Evolutionary conservation across 116 monocot genomes (phyloP).

Genomic region (Posidonia oceanica): DNA sequence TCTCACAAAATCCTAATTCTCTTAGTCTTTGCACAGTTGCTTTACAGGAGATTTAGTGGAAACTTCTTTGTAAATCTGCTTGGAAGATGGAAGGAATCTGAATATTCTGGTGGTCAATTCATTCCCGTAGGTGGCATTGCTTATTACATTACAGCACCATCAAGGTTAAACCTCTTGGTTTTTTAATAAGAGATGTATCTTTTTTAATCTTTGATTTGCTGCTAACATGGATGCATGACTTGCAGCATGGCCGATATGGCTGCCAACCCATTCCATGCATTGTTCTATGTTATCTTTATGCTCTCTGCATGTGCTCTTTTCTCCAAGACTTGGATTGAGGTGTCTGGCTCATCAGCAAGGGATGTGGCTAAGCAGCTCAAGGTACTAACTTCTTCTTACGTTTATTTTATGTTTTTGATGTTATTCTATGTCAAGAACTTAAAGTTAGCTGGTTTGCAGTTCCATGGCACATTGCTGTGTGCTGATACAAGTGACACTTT

Average conservation of each 20-base stretch:
- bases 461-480: background rate
- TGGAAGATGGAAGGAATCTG: conserved; percentile 62
- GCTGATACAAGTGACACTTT: background rate
- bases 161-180: conserved; percentile 19
- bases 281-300: conserved; percentile 67
- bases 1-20: background rate
- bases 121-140: conserved; percentile 66
- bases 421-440: background rate
- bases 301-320: conserved; percentile 52
- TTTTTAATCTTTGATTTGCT: too few relatives aligned
- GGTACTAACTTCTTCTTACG: conserved; percentile 13
- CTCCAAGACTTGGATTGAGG: conserved; percentile 66
- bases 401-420: background rate
- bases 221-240: too few relatives aligned
- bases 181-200: too few relatives aligned
- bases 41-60: conserved; percentile 55
- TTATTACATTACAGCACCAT: conserved; percentile 61
- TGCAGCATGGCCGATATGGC: conserved; percentile 53
- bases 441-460: background rate
- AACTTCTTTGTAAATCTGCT: conserved; percentile 65
- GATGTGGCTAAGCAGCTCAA: conserved; percentile 71
- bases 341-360: conserved; percentile 59
- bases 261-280: conserved; percentile 61
- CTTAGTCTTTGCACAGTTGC: conserved; percentile 24
- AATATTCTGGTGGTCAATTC: conserved; percentile 48